Conservation (phyloP, 1,284 basidiomycete genomes). For the Cryptococcus neoformans region DNA sequence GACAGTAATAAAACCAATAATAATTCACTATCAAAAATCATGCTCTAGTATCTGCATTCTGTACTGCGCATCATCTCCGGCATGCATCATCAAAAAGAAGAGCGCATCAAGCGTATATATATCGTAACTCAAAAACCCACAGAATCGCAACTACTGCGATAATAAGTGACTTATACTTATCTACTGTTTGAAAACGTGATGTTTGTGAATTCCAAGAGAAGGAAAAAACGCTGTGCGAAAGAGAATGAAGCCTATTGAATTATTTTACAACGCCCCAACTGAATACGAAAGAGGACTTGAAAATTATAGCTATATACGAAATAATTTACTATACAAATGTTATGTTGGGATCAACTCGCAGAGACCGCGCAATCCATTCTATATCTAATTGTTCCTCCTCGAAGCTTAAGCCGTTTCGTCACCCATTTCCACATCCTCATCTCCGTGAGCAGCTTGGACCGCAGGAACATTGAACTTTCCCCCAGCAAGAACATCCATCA, state of each 20-base stretch:
- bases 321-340: background rate
- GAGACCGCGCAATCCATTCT: background rate
- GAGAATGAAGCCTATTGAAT: background rate
- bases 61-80: background rate
- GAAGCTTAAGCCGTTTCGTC: constrained; percentile 1
- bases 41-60: no score
- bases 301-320: background rate
- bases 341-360: background rate
- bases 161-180: background rate
- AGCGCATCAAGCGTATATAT: constrained; percentile 5
- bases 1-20: no score
- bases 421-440: constrained; percentile 17
- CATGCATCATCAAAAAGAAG: background rate
- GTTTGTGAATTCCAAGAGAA: background rate
- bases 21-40: no score
- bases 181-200: background rate
- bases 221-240: background rate
- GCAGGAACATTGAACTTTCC: constrained; percentile 6
- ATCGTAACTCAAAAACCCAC: background rate
- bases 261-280: constrained; percentile 1
- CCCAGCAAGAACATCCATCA: constrained; percentile 40
- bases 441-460: background rate
- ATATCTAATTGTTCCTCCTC: background rate
- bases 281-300: background rate
- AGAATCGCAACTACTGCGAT: background rate